Conservation (phyloP, 306 rosid genomes). For the Pachyrhizus erosus region DNA sequence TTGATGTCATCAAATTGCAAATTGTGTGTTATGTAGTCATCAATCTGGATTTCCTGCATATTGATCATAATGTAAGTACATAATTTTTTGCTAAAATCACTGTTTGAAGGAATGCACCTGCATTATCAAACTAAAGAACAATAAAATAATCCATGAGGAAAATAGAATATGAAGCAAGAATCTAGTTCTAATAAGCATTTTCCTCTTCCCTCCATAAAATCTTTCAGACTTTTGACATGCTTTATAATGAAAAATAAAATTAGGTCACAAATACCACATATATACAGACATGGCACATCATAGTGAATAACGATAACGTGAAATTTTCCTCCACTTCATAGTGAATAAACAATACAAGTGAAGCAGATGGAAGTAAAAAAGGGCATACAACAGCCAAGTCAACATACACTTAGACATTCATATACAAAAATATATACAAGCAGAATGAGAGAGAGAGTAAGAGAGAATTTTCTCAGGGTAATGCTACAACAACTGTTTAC, state of each 20-base stretch:
- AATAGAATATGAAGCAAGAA: not conserved
- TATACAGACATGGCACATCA: not conserved
- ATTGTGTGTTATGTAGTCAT: conserved; percentile 83
- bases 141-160: conserved; percentile 3
- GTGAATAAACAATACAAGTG: not conserved
- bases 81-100: not conserved
- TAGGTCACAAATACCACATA: not conserved
- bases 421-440: not conserved
- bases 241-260: not conserved
- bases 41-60: conserved; percentile 85
- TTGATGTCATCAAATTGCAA: conserved; percentile 76
- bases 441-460: not conserved
- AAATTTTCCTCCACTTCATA: not conserved
- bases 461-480: not conserved
- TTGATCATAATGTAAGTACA: conserved; percentile 2
- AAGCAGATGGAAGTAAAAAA: not conserved
- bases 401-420: not conserved
- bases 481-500: not conserved
- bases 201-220: not conserved
- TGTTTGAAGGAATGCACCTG: not conserved
- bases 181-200: not conserved
- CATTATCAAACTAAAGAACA: not conserved
- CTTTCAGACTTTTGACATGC: not conserved
- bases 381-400: not conserved
- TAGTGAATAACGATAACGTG: not conserved